phyloP scores from a whole-genome alignment of 78 protist genomes.

The Polysphondylium violaceum region DNA sequence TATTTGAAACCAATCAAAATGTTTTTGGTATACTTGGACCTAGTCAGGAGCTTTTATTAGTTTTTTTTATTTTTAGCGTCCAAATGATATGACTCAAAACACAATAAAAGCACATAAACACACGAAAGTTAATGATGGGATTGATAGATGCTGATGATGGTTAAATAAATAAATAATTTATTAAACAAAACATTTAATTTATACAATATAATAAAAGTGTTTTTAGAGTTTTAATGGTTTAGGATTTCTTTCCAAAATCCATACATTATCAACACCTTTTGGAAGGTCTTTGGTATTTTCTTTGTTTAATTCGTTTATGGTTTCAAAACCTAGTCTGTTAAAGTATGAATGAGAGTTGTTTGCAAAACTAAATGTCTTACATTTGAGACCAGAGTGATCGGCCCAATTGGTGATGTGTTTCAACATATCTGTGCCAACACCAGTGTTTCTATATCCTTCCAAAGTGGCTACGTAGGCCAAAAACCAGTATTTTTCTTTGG shows the following conservation, averaged over 20 bases:
- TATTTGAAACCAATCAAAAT: too few species aligned
- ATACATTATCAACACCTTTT: conserved; percentile 14
- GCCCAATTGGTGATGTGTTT: conserved; percentile 28
- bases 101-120: too few species aligned
- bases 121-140: too few species aligned
- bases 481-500: conserved; percentile 33
- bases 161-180: too few species aligned
- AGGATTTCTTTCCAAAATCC: conserved; percentile 26
- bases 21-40: too few species aligned
- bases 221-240: too few species aligned
- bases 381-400: not conserved
- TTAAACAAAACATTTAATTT: too few species aligned
- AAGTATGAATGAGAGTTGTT: conserved; percentile 29
- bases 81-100: too few species aligned
- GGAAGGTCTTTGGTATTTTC: conserved; percentile 24
- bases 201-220: too few species aligned
- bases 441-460: conserved; percentile 3
- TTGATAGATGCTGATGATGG: too few species aligned
- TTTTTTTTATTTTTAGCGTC: too few species aligned
- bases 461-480: conserved; percentile 30
- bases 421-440: conserved; percentile 30
- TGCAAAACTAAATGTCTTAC: conserved; percentile 16
- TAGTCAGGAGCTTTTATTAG: too few species aligned
- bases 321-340: conserved; percentile 43
- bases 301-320: conserved; percentile 1